Evolutionary conservation across 768 basidiomycete genomes (phyloP).

Genomic region (Amanita thiersii): DNA sequence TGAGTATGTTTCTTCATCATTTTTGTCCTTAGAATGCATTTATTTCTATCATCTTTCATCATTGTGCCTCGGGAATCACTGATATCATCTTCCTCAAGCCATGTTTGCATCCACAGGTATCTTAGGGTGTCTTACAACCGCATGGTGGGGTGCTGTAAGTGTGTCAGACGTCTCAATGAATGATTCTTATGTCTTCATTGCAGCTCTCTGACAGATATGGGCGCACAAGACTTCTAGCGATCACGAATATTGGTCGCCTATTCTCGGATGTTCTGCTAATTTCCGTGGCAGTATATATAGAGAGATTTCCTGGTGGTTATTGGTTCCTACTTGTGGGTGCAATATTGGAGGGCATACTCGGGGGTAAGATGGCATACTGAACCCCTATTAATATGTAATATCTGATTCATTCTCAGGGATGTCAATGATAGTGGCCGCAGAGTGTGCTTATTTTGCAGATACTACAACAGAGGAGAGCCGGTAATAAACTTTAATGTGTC

Average conservation of each 20-base stretch:
- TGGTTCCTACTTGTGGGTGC: constrained; percentile 68
- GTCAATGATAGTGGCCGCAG: constrained; percentile 38
- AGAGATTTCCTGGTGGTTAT: constrained; percentile 69
- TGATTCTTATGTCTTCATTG: background rate
- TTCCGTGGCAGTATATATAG: constrained; percentile 49
- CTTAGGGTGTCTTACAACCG: constrained; percentile 70
- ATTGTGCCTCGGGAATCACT: too few relatives aligned
- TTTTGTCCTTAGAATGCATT: constrained; percentile 4
- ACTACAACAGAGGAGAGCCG: constrained; percentile 46
- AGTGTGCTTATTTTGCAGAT: constrained; percentile 71
- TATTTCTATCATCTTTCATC: too few relatives aligned
- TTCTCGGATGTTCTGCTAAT: constrained; percentile 60
- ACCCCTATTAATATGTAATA: constrained; percentile 9
- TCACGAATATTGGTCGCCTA: constrained; percentile 52
- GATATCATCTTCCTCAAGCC: constrained; percentile 34
- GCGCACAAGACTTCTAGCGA: constrained; percentile 53
- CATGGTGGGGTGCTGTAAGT: constrained; percentile 80
- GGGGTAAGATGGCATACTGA: constrained; percentile 40
- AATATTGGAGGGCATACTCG: constrained; percentile 59
- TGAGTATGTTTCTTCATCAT: constrained; percentile 23
- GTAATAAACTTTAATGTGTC: constrained; percentile 22
- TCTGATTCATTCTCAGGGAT: constrained; percentile 39
- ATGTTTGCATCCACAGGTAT: constrained; percentile 62
- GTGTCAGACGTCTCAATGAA: background rate
- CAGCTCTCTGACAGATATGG: constrained; percentile 77